phyloP scores from a whole-genome alignment of 192 early-diverging fungal genomes.

The Funneliformis mosseae region DNA sequence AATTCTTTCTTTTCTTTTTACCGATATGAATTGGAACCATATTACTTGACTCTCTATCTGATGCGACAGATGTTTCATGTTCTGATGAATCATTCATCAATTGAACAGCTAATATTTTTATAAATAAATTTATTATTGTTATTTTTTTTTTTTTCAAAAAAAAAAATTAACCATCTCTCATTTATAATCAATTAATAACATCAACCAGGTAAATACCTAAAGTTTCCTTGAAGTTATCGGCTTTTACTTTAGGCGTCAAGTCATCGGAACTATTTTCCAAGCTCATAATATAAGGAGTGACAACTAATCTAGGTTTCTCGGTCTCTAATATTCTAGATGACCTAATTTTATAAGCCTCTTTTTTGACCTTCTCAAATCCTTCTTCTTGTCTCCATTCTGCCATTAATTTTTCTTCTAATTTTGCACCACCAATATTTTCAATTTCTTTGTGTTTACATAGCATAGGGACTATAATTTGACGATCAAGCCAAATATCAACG shows the following conservation, averaged over 20 bases:
- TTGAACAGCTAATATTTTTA: neutral
- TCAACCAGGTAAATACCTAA: conserved; percentile 1
- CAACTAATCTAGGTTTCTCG: neutral
- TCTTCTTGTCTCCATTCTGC: conserved; percentile 31
- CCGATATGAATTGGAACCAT: neutral
- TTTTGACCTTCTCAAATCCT: conserved; percentile 25
- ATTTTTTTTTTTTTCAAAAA: neutral
- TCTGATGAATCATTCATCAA: conserved; percentile 24
- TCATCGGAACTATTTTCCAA: conserved; percentile 30
- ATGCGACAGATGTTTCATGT: conserved; percentile 24
- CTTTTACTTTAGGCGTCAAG: conserved; percentile 4
- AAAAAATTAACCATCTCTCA: neutral
- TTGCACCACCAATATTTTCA: neutral
- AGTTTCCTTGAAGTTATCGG: conserved; percentile 4
- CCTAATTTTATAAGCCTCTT: neutral
- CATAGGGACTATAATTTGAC: conserved; percentile 8
- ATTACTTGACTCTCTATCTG: conserved; percentile 17
- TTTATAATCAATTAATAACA: neutral
- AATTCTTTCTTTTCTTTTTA: neutral
- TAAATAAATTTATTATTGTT: neutral
- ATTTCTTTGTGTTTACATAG: conserved; percentile 25
- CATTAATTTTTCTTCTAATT: conserved; percentile 28
- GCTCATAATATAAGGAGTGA: conserved; percentile 9
- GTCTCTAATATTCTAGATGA: neutral
- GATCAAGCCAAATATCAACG: conserved; percentile 32